Conservation (phyloP, 805 yeast genomes). For the Candida argentea region DNA sequence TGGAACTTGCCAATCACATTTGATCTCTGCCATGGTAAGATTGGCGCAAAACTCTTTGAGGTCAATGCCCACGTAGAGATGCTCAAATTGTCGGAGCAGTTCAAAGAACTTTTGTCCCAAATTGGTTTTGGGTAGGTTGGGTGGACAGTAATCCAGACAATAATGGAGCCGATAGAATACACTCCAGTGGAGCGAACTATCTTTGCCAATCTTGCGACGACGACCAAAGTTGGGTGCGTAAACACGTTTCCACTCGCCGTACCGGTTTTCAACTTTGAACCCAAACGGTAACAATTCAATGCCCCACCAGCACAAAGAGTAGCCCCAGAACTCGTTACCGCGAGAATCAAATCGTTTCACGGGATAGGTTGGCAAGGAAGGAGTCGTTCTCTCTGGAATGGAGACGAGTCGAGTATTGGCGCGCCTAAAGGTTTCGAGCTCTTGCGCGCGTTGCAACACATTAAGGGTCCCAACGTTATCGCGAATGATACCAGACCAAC, state of each 20-base stretch:
- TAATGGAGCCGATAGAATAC: conserved; percentile 44
- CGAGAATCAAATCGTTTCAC: conserved; percentile 26
- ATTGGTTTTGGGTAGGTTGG: conserved; percentile 10
- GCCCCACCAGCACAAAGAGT: conserved; percentile 46
- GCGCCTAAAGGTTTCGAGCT: not conserved
- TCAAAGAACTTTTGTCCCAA: conserved; percentile 10
- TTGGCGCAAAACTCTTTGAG: conserved; percentile 7
- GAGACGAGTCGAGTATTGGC: not conserved
- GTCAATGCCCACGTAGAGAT: conserved; percentile 3
- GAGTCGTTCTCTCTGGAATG: no score
- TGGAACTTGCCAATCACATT: conserved; percentile 8
- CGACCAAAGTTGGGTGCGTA: conserved; percentile 51
- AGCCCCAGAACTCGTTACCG: conserved; percentile 18
- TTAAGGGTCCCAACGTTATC: not conserved
- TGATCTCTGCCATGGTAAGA: conserved; percentile 10
- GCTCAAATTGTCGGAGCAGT: conserved; percentile 10
- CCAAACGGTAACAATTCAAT: conserved; percentile 54
- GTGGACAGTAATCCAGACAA: conserved; percentile 36
- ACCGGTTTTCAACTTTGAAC: conserved; percentile 34
- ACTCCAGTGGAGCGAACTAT: conserved; percentile 53
- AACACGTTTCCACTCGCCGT: conserved; percentile 40
- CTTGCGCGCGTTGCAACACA: not conserved
- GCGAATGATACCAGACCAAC: not conserved
- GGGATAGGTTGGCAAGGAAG: conserved; percentile 4
- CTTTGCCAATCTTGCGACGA: conserved; percentile 36